phyloP scores from a whole-genome alignment of 164 flowering plant species.

The Litsea cubeba region DNA sequence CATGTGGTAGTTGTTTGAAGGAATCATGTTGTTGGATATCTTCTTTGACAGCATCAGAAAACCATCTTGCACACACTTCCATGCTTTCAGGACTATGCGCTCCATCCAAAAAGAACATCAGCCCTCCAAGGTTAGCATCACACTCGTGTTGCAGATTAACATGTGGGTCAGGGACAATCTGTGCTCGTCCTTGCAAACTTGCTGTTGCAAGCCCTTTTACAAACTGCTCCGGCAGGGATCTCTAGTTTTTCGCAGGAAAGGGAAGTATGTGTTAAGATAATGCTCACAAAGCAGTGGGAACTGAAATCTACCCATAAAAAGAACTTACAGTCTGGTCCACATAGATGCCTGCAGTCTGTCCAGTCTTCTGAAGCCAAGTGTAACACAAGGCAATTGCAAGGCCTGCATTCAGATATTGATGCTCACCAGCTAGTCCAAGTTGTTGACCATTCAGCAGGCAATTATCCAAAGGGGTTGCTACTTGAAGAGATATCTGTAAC shows the following conservation, averaged over 20 bases:
- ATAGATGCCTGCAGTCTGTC: conserved; percentile 45
- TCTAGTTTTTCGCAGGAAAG: conserved; percentile 30
- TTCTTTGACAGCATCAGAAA: conserved; percentile 57
- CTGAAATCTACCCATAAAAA: neutral
- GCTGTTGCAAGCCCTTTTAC: conserved; percentile 72
- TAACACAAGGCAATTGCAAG: conserved; percentile 76
- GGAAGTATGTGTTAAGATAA: conserved; percentile 1
- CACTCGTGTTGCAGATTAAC: conserved; percentile 26
- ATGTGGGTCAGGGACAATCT: conserved; percentile 58
- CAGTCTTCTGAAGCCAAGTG: conserved; percentile 77
- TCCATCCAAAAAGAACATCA: conserved; percentile 89
- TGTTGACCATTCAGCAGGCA: conserved; percentile 56
- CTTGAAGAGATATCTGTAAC: conserved; percentile 69
- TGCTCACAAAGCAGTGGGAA: neutral
- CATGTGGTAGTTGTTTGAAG: conserved; percentile 16
- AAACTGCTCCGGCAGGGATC: conserved; percentile 71
- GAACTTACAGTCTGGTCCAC: conserved; percentile 56
- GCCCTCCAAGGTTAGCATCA: conserved; percentile 30
- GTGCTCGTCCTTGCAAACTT: conserved; percentile 86
- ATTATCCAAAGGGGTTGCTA: conserved; percentile 61
- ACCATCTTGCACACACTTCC: conserved; percentile 92
- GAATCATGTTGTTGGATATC: conserved; percentile 24
- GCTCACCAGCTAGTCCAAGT: conserved; percentile 92
- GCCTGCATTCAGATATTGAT: conserved; percentile 83
- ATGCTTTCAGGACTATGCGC: conserved; percentile 99